These are phyloP conservation scores for Rhizomucor pusillus DNA, from an alignment of 371 early-diverging fungal species.

Conservation along the genomic window DNA sequence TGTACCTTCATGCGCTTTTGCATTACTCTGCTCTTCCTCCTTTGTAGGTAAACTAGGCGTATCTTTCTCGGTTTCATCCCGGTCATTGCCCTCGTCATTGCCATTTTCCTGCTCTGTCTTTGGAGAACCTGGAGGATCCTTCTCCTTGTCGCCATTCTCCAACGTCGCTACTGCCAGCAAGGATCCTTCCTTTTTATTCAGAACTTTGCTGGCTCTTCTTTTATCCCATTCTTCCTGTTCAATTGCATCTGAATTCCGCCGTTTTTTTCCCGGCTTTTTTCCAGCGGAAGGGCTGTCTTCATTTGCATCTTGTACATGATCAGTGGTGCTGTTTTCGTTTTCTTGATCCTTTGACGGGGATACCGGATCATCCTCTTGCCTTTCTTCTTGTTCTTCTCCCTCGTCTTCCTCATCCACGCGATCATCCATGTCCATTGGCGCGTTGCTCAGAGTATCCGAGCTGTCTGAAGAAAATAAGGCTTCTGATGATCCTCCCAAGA, in stretches of 20 bases:
- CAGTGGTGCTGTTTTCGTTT: background rate
- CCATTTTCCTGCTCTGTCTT: background rate
- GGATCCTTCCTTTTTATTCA: background rate
- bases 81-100: background rate
- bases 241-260: slow-evolving; percentile 5
- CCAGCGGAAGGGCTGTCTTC: background rate
- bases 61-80: background rate
- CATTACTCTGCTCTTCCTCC: background rate
- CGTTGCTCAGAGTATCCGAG: slow-evolving; percentile 18
- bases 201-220: slow-evolving; percentile 7
- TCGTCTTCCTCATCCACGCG: slow-evolving; percentile 14
- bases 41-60: background rate
- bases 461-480: slow-evolving; percentile 11
- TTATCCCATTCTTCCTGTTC: slow-evolving; percentile 14
- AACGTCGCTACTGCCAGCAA: background rate
- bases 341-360: background rate
- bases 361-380: background rate
- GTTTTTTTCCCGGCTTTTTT: slow-evolving; percentile 2
- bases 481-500: slow-evolving; percentile 1
- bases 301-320: background rate
- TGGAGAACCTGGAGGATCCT: background rate
- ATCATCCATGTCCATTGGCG: slow-evolving; percentile 16
- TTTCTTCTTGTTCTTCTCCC: slow-evolving; percentile 1
- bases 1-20: background rate
- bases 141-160: slow-evolving; percentile 1